Evolutionary conservation across 2,329 filamentous ascomycete genomes (phyloP).

Genomic region (Xylariaceae sp.): DNA sequence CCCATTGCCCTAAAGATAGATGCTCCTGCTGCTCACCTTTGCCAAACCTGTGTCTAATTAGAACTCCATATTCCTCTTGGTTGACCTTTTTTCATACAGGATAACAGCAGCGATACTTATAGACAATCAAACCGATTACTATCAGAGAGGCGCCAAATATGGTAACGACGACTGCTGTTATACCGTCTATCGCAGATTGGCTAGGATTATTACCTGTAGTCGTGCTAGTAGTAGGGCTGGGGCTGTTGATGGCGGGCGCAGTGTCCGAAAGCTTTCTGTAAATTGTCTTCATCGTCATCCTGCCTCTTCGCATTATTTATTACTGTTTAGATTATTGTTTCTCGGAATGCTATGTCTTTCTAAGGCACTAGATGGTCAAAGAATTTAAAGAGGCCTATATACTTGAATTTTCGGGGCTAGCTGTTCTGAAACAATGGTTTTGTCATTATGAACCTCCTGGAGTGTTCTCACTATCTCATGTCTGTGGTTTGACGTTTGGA

Average conservation of each 20-base stretch:
- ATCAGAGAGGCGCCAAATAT: not conserved
- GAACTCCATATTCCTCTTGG: not conserved
- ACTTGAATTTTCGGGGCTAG: too few relatives aligned
- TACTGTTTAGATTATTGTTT: too few relatives aligned
- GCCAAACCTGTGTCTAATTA: not conserved
- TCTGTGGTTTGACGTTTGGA: too few relatives aligned
- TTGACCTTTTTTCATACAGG: not conserved
- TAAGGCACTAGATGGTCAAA: too few relatives aligned
- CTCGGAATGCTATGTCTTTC: too few relatives aligned
- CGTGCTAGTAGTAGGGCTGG: not conserved
- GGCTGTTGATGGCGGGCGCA: not conserved
- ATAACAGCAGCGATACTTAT: constrained; percentile 5
- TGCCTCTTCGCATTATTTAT: not conserved
- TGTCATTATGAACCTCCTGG: too few relatives aligned
- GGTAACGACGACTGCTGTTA: not conserved
- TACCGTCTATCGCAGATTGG: not conserved
- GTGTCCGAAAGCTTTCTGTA: not conserved
- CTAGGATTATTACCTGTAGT: not conserved
- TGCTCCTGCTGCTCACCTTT: too few relatives aligned
- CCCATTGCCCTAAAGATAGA: too few relatives aligned
- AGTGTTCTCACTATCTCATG: too few relatives aligned
- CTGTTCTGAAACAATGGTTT: too few relatives aligned
- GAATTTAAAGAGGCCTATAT: too few relatives aligned
- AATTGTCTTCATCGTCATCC: not conserved
- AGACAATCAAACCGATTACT: not conserved